phyloP scores from a whole-genome alignment of 2,329 filamentous ascomycete genomes.

The Emericellopsis cladophorae region DNA sequence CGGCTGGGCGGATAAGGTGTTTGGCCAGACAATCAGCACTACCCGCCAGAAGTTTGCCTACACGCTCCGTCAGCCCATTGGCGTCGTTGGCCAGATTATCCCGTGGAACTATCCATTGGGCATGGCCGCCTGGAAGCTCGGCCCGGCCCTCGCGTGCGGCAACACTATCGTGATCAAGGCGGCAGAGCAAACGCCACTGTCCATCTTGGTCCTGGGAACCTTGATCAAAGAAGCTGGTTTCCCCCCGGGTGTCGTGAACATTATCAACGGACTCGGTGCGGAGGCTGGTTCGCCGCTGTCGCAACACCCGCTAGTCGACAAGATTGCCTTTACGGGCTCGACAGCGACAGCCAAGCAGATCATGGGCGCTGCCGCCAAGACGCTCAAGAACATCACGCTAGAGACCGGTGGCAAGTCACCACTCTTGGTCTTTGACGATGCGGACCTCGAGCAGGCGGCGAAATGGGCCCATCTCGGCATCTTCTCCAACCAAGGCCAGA shows the following conservation, averaged over 20 bases:
- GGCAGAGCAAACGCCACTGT: constrained; percentile 48
- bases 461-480: constrained; percentile 28
- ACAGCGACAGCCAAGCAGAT: constrained; percentile 54
- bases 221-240: constrained; percentile 59
- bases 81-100: constrained; percentile 56
- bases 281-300: constrained; percentile 53
- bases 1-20: constrained; percentile 59
- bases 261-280: constrained; percentile 53
- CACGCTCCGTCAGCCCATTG: constrained; percentile 54
- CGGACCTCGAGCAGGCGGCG: constrained; percentile 48
- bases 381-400: constrained; percentile 43
- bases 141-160: constrained; percentile 47
- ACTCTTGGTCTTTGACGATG: constrained; percentile 44
- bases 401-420: constrained; percentile 49
- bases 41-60: constrained; percentile 52
- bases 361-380: constrained; percentile 52
- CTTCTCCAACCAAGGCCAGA: constrained; percentile 41
- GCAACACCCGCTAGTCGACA: constrained; percentile 50
- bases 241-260: constrained; percentile 59
- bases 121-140: constrained; percentile 47
- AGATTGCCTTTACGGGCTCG: constrained; percentile 61
- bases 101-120: constrained; percentile 57
- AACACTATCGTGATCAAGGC: constrained; percentile 49
- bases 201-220: constrained; percentile 44
- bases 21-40: constrained; percentile 57